phyloP scores from a whole-genome alignment of 2,329 filamentous ascomycete genomes.

The Calonectria naviculata region DNA sequence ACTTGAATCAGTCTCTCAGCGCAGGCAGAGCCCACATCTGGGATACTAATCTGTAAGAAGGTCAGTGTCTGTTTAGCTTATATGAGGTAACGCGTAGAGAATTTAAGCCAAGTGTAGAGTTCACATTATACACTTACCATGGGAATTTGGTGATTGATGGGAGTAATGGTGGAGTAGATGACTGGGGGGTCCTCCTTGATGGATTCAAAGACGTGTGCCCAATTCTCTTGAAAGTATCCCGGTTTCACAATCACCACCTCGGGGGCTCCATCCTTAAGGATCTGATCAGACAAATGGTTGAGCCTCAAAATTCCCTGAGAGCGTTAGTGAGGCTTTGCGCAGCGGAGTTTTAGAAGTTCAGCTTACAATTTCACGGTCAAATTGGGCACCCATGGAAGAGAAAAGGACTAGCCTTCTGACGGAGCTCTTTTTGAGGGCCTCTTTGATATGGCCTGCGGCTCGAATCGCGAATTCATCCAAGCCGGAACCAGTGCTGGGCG shows the following conservation, averaged over 20 bases:
- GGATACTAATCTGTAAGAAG: slow-evolving; percentile 40
- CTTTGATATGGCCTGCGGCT: slow-evolving; percentile 37
- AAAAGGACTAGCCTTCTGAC: slow-evolving; percentile 38
- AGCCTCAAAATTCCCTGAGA: slow-evolving; percentile 40
- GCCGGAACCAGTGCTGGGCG: slow-evolving; percentile 39
- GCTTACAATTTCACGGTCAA: slow-evolving; percentile 44
- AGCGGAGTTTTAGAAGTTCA: neutral
- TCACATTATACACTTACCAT: slow-evolving; percentile 36
- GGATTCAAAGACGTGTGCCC: slow-evolving; percentile 31
- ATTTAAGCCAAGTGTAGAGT: too few relatives aligned
- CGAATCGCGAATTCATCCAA: slow-evolving; percentile 35
- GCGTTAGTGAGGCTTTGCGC: neutral
- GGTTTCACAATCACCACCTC: slow-evolving; percentile 34
- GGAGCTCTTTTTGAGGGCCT: slow-evolving; percentile 30
- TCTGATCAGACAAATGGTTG: slow-evolving; percentile 35
- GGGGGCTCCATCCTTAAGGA: slow-evolving; percentile 31
- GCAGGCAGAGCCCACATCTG: slow-evolving; percentile 41
- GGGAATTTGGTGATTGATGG: slow-evolving; percentile 44
- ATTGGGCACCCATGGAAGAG: slow-evolving; percentile 45
- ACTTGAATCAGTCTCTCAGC: slow-evolving; percentile 35
- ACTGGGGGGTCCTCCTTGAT: slow-evolving; percentile 32
- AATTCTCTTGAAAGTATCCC: slow-evolving; percentile 37
- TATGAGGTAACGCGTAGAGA: too few relatives aligned
- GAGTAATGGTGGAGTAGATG: slow-evolving; percentile 42
- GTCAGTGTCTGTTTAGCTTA: neutral